A percentile compares a stretch with the other conserved stretches of the same genome.
phyloP scores from a whole-genome alignment of 1,139 yeast species.

The Debaryomyces coudertii region DNA sequence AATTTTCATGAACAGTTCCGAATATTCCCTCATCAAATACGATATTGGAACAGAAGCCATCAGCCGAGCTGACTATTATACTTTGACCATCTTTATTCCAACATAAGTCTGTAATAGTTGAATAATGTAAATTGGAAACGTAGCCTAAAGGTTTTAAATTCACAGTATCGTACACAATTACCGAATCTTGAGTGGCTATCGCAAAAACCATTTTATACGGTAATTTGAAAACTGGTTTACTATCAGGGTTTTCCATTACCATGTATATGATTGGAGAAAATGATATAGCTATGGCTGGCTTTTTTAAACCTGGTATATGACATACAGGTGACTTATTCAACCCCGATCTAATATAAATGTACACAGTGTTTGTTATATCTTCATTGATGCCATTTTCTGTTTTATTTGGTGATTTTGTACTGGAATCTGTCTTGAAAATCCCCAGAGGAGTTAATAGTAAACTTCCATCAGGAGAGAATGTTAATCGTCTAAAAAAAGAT shows the following conservation, averaged over 20 bases:
- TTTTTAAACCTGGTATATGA: conserved; percentile 74
- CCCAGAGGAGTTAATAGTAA: conserved; percentile 86
- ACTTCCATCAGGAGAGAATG: conserved; percentile 89
- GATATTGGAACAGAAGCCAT: conserved; percentile 85
- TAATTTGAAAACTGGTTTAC: conserved; percentile 42
- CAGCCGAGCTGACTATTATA: conserved; percentile 82
- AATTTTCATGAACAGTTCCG: conserved; percentile 38
- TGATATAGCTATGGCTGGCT: conserved; percentile 81
- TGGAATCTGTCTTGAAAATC: conserved; percentile 40
- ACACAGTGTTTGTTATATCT: conserved; percentile 67
- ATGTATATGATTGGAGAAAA: conserved; percentile 72
- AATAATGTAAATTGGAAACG: conserved; percentile 81
- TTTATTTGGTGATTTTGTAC: conserved; percentile 17
- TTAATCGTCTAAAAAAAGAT: conserved; percentile 83
- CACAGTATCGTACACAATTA: conserved; percentile 80
- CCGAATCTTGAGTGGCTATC: conserved; percentile 90
- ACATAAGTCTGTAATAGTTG: conserved; percentile 81
- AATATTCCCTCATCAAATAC: conserved; percentile 54
- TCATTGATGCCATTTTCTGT: conserved; percentile 19
- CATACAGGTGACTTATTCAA: conserved; percentile 71
- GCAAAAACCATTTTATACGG: conserved; percentile 88
- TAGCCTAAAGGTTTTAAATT: conserved; percentile 67
- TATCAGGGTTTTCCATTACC: conserved; percentile 19
- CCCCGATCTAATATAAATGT: conserved; percentile 72
- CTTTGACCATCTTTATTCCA: conserved; percentile 84